These are phyloP conservation scores for Rhodomyrtus tomentosa DNA, from an alignment of 345 rosid genomes.

Conservation along the genomic window DNA sequence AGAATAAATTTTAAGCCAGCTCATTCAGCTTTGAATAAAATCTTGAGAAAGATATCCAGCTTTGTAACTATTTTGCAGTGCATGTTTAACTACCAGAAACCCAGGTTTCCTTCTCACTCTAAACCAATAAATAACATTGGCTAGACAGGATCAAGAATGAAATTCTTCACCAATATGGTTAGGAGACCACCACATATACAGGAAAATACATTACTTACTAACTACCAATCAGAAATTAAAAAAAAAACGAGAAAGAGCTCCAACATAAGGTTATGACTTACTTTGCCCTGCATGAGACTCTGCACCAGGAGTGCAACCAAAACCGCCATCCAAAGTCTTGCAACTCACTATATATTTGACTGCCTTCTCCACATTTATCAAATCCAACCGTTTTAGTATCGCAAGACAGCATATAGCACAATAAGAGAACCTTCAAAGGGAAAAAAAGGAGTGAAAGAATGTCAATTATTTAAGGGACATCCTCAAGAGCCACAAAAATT, in stretches of 20 bases:
- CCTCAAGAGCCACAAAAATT: constrained; percentile 5
- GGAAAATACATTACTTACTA: neutral
- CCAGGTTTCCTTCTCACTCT: neutral
- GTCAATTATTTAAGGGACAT: neutral
- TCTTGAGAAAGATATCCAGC: neutral
- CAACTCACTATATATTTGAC: constrained; percentile 76
- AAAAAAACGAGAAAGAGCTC: neutral
- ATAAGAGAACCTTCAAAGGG: constrained; percentile 63
- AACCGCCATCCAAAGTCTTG: constrained; percentile 91
- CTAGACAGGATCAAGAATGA: neutral
- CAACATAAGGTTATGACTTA: neutral
- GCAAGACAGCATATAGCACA: constrained; percentile 77
- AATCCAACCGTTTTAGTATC: constrained; percentile 38
- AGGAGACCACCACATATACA: neutral
- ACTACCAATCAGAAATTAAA: neutral
- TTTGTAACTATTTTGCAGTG: neutral
- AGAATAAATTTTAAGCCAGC: neutral
- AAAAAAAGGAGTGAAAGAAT: neutral
- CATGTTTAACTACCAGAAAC: neutral
- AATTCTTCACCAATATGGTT: neutral
- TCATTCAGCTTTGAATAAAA: neutral
- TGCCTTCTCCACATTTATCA: constrained; percentile 68
- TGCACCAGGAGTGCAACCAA: constrained; percentile 89
- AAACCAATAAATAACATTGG: neutral
- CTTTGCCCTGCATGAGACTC: constrained; percentile 98